Percentiles rank a stretch among this genome's conserved stretches.
Conservation (phyloP, 2,329 filamentous ascomycete genomes). For the Calonectria hawksworthii region DNA sequence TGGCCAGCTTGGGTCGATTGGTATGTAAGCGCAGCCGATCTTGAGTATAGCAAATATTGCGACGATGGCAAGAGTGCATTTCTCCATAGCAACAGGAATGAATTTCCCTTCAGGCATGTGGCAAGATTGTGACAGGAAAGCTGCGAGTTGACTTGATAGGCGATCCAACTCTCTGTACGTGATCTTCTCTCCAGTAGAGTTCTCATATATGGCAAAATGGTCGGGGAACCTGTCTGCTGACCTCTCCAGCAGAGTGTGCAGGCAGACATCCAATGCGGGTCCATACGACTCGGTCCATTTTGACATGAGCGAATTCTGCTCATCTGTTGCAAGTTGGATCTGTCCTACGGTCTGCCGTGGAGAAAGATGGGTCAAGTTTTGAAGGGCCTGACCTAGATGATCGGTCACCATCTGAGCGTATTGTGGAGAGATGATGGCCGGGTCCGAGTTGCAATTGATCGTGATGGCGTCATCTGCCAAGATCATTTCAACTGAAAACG, state of each 20-base stretch:
- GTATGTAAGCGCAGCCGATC: background rate
- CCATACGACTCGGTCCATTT: background rate
- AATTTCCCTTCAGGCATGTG: background rate
- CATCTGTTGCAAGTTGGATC: background rate
- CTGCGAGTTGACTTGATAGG: background rate
- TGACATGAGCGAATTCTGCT: background rate
- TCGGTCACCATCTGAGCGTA: background rate
- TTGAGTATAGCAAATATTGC: background rate
- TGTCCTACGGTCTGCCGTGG: background rate
- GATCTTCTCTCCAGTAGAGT: background rate
- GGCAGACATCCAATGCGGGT: background rate
- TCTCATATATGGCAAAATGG: background rate
- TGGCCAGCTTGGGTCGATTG: background rate
- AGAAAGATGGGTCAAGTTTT: background rate
- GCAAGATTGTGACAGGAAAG: background rate
- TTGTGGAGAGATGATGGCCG: background rate
- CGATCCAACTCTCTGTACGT: background rate
- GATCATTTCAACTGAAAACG: background rate
- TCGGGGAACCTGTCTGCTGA: background rate
- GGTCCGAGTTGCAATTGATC: background rate
- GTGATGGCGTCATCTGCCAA: background rate
- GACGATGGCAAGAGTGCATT: background rate
- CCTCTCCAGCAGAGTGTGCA: background rate
- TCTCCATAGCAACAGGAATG: background rate
- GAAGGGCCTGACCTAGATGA: background rate